A percentile compares a stretch with the other conserved stretches of the same genome.
phyloP scores from a whole-genome alignment of 1,284 basidiomycete genomes.

The Boletus calvinii region DNA sequence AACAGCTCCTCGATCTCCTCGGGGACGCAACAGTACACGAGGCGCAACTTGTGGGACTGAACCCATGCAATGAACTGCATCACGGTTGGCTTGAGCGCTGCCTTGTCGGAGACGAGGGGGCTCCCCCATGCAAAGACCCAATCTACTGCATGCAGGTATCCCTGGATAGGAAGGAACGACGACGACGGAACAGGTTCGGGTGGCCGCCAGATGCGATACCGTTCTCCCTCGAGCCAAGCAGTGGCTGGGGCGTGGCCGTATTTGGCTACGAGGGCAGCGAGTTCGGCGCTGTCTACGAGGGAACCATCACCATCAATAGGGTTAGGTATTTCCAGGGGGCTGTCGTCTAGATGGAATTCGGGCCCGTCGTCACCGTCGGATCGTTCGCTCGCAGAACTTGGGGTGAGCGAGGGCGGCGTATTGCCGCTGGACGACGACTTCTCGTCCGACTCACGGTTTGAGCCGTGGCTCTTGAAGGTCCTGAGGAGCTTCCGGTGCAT shows the following conservation, averaged over 20 bases:
- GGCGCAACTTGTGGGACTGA: slow-evolving; percentile 32
- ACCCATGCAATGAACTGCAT: slow-evolving; percentile 39
- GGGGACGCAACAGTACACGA: slow-evolving; percentile 46
- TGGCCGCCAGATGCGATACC: slow-evolving; percentile 45
- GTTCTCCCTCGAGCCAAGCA: slow-evolving; percentile 47
- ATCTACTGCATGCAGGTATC: slow-evolving; percentile 31
- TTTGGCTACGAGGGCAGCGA: slow-evolving; percentile 40
- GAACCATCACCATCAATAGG: slow-evolving; percentile 3
- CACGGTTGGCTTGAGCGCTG: slow-evolving; percentile 36
- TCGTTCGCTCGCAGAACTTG: slow-evolving; percentile 5
- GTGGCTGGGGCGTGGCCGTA: slow-evolving; percentile 45
- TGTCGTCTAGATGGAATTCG: slow-evolving; percentile 2
- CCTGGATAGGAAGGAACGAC: slow-evolving; percentile 43
- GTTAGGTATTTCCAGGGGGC: slow-evolving; percentile 9
- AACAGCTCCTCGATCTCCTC: slow-evolving; percentile 39
- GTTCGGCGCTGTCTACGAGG: slow-evolving; percentile 15
- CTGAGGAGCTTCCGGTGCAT: slow-evolving; percentile 15
- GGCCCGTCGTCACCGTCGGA: not conserved
- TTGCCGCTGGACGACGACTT: not conserved
- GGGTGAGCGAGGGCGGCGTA: not conserved
- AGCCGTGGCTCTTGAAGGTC: slow-evolving; percentile 4
- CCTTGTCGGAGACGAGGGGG: slow-evolving; percentile 41
- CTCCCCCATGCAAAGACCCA: slow-evolving; percentile 50
- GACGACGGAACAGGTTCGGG: slow-evolving; percentile 35
- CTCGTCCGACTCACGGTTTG: not conserved